These are phyloP conservation scores for Tricladium varicosporioides DNA, from an alignment of 2,329 filamentous ascomycete species.

Conservation along the genomic window DNA sequence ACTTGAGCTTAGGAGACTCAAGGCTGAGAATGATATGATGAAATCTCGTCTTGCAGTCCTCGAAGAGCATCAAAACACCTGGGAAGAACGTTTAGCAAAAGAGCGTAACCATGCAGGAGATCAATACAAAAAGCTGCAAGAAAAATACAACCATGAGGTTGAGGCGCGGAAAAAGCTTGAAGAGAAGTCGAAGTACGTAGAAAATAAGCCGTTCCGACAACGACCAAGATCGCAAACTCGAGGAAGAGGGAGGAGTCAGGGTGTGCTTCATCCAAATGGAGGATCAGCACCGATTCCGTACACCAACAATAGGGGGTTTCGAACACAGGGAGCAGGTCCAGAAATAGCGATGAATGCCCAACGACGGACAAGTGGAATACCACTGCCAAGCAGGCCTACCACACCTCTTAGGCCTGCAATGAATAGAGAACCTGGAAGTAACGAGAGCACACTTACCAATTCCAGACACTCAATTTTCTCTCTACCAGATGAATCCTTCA, in stretches of 20 bases:
- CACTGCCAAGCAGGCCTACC: slow-evolving; percentile 13
- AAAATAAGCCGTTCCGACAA: slow-evolving; percentile 6
- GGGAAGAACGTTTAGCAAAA: slow-evolving; percentile 20
- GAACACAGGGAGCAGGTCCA: not conserved
- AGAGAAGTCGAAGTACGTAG: slow-evolving; percentile 13
- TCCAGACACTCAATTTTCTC: slow-evolving; percentile 23
- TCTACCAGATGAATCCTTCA: slow-evolving; percentile 16
- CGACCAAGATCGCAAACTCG: slow-evolving; percentile 10
- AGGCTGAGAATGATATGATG: slow-evolving; percentile 14
- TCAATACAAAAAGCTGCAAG: slow-evolving; percentile 21
- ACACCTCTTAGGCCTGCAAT: slow-evolving; percentile 17
- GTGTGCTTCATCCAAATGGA: slow-evolving; percentile 7
- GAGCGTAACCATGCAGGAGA: slow-evolving; percentile 23
- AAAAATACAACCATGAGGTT: slow-evolving; percentile 21
- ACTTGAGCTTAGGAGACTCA: slow-evolving; percentile 7
- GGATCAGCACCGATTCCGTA: slow-evolving; percentile 1
- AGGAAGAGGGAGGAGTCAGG: slow-evolving; percentile 15
- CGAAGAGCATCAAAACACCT: slow-evolving; percentile 17
- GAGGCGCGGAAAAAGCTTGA: slow-evolving; percentile 17
- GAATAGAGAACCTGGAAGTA: slow-evolving; percentile 15
- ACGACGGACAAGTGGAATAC: slow-evolving; percentile 8
- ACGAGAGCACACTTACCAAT: slow-evolving; percentile 18
- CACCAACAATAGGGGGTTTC: not conserved
- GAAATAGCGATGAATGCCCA: not conserved
- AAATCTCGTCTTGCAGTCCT: slow-evolving; percentile 20